These are phyloP conservation scores for Neotropicomus parvogracilis DNA, from an alignment of 1,284 basidiomycete genomes.

Conservation along the genomic window DNA sequence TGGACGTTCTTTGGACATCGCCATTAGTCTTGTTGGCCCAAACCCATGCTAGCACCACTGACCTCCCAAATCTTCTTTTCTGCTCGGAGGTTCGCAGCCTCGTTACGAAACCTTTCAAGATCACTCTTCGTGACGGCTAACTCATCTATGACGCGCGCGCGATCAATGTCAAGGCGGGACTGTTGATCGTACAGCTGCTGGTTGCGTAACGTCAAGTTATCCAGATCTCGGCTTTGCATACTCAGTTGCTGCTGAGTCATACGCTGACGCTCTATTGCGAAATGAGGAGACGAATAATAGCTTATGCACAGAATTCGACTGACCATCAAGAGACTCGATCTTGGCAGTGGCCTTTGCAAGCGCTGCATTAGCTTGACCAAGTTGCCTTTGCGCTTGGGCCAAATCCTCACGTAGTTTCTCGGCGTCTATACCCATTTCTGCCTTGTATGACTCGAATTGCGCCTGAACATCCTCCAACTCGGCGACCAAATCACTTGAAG, in stretches of 20 bases:
- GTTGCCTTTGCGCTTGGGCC: slow-evolving; percentile 59
- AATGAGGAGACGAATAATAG: slow-evolving; percentile 1
- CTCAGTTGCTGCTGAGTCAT: slow-evolving; percentile 61
- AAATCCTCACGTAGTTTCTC: slow-evolving; percentile 70
- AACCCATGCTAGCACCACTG: slow-evolving; percentile 20
- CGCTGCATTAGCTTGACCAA: slow-evolving; percentile 59
- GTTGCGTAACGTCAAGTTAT: slow-evolving; percentile 60
- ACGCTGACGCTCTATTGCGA: slow-evolving; percentile 54
- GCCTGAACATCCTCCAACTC: slow-evolving; percentile 71
- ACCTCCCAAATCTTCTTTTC: slow-evolving; percentile 94
- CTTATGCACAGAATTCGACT: slow-evolving; percentile 18
- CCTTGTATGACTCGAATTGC: slow-evolving; percentile 74
- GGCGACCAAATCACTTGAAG: slow-evolving; percentile 36
- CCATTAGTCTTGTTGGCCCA: slow-evolving; percentile 1
- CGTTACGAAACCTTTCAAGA: slow-evolving; percentile 76
- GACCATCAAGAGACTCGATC: slow-evolving; percentile 70
- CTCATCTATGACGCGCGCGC: slow-evolving; percentile 61
- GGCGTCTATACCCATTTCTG: slow-evolving; percentile 75
- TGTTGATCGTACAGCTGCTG: slow-evolving; percentile 67
- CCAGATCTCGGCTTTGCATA: slow-evolving; percentile 56
- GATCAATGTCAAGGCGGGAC: slow-evolving; percentile 64
- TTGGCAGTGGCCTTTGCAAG: slow-evolving; percentile 81
- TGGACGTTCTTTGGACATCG: slow-evolving; percentile 58
- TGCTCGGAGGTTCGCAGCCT: slow-evolving; percentile 80
- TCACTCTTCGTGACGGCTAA: slow-evolving; percentile 52